These are phyloP conservation scores for Dictyostelium purpureum DNA, from an alignment of 78 protist genomes.

Conservation along the genomic window DNA sequence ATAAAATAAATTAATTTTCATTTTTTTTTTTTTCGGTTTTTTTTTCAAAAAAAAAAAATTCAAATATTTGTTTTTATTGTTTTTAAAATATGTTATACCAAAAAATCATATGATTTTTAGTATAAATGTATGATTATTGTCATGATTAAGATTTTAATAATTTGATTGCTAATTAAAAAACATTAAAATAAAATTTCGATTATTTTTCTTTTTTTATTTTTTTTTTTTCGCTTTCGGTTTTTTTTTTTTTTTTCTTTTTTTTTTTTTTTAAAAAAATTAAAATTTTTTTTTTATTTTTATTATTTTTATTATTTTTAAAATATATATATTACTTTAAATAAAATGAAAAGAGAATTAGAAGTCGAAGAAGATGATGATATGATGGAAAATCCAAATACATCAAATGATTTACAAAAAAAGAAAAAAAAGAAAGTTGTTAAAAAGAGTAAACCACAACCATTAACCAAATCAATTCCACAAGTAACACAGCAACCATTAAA, in stretches of 20 bases:
- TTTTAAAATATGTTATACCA: not conserved
- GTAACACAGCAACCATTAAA: not conserved
- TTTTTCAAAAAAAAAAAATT: not conserved
- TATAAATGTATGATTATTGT: too few relatives aligned
- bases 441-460: slow-evolving; percentile 54
- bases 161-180: too few relatives aligned
- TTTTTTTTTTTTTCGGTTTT: not conserved
- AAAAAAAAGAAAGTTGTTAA: slow-evolving; percentile 28
- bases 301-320: not conserved
- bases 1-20: not conserved
- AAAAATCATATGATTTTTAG: too few relatives aligned
- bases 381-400: not conserved
- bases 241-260: not conserved
- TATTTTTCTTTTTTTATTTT: not conserved
- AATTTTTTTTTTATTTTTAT: not conserved
- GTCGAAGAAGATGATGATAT: slow-evolving; percentile 13
- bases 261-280: not conserved
- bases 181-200: not conserved
- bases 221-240: too few relatives aligned
- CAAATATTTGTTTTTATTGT: not conserved
- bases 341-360: slow-evolving; percentile 2
- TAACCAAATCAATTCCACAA: slow-evolving; percentile 16
- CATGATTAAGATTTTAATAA: too few relatives aligned
- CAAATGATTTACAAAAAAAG: not conserved
- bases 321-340: too few relatives aligned